A percentile compares a stretch with the other conserved stretches of the same genome.
phyloP scores from a whole-genome alignment of 495 filamentous ascomycete species.

The Hyaloscypha bicolor region DNA sequence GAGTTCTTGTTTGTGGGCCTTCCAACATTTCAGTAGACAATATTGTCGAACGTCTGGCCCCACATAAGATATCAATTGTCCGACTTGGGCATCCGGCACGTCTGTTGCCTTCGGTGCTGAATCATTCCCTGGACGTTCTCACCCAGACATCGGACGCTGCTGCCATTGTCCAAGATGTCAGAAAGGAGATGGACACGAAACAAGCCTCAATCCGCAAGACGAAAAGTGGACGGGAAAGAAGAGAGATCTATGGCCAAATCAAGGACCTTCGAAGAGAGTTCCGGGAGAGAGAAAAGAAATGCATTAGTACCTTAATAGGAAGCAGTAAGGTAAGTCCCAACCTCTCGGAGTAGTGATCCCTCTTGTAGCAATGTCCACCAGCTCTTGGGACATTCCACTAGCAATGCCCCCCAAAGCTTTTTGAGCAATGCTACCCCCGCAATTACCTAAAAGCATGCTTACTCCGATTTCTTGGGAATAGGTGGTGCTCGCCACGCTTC shows the following conservation, averaged over 20 bases:
- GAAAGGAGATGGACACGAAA: conserved; percentile 91
- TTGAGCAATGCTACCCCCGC: too few relatives aligned
- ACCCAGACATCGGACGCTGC: conserved; percentile 89
- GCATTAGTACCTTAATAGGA: conserved; percentile 72
- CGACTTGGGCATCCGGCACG: conserved; percentile 93
- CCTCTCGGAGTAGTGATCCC: too few relatives aligned
- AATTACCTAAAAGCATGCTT: too few relatives aligned
- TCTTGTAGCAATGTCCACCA: too few relatives aligned
- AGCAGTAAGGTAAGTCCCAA: conserved; percentile 55
- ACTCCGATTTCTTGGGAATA: too few relatives aligned
- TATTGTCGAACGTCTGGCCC: conserved; percentile 90
- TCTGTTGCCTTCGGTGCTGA: conserved; percentile 83
- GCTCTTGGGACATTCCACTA: too few relatives aligned
- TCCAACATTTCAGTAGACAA: conserved; percentile 98
- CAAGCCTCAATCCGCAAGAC: conserved; percentile 89
- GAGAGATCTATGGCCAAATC: conserved; percentile 81
- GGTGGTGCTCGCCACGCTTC: conserved; percentile 88
- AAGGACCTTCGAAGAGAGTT: conserved; percentile 87
- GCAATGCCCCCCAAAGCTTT: too few relatives aligned
- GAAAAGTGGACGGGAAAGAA: conserved; percentile 74
- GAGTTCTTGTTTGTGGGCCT: conserved; percentile 90
- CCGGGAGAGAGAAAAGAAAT: conserved; percentile 78
- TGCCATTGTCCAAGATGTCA: conserved; percentile 86
- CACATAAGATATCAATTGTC: conserved; percentile 82
- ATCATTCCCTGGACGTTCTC: conserved; percentile 90